phyloP scores from a whole-genome alignment of 1,139 yeast species.

The Hemisphaericaspora subhashii region DNA sequence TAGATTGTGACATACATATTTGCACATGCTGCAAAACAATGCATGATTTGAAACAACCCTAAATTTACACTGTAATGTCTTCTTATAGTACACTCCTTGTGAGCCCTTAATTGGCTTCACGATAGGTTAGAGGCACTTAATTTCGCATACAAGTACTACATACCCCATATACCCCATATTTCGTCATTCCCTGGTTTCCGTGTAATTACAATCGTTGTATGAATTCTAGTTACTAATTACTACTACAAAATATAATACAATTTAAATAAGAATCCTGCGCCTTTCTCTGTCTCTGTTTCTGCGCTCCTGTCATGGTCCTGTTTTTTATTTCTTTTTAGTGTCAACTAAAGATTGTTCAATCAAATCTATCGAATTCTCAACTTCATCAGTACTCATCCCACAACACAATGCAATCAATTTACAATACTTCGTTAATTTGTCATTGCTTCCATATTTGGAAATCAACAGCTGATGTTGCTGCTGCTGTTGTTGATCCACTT shows the following conservation, averaged over 20 bases:
- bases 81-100: no score
- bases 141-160: no score
- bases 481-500: no score
- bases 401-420: constrained; percentile 45
- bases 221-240: background rate
- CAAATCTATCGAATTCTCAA: constrained; percentile 43
- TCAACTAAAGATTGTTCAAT: constrained; percentile 37
- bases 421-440: constrained; percentile 43
- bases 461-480: constrained; percentile 18
- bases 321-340: constrained; percentile 7
- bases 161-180: no score
- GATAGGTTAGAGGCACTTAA: no score
- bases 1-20: no score
- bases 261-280: background rate
- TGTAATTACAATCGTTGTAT: background rate
- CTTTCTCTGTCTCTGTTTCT: background rate
- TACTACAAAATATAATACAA: constrained; percentile 1
- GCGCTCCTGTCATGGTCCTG: background rate
- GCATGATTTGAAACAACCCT: no score
- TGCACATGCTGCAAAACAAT: no score
- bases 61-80: no score
- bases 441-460: constrained; percentile 31
- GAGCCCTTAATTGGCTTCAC: no score
- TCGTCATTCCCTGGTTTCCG: no score
- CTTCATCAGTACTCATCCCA: constrained; percentile 45